These are phyloP conservation scores for Zygosaccharomyces rouxii DNA, from an alignment of 805 yeast genomes.

Conservation along the genomic window DNA sequence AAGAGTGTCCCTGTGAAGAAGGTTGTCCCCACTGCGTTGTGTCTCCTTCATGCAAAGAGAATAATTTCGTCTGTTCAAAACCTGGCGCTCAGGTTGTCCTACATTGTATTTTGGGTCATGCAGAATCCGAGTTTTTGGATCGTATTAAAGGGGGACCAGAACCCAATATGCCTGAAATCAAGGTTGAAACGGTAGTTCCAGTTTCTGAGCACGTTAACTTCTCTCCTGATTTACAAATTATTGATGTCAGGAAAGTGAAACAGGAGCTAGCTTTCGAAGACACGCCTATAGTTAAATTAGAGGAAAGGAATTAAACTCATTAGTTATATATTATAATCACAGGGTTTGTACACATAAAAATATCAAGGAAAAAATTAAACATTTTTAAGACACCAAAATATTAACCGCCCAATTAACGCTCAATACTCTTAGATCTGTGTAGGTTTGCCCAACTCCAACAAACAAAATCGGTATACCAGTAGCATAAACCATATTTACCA, in stretches of 20 bases:
- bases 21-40: constrained; percentile 81
- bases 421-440: constrained; percentile 85
- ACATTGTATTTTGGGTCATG: constrained; percentile 54
- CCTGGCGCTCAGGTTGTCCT: constrained; percentile 74
- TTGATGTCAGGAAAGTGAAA: constrained; percentile 35
- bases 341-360: neutral
- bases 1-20: constrained; percentile 65
- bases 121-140: constrained; percentile 30
- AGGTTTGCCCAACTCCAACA: constrained; percentile 96
- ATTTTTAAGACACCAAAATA: constrained; percentile 58
- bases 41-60: constrained; percentile 74
- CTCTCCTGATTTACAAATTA: constrained; percentile 55
- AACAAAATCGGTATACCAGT: constrained; percentile 93
- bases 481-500: constrained; percentile 96
- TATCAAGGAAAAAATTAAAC: neutral
- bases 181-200: constrained; percentile 64
- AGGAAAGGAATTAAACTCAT: neutral
- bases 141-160: constrained; percentile 67
- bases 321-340: neutral
- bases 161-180: constrained; percentile 62
- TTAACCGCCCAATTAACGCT: constrained; percentile 92
- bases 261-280: neutral
- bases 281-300: neutral
- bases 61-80: constrained; percentile 77
- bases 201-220: constrained; percentile 53